Conservation (phyloP, 2,329 filamentous ascomycete species). For the Colletotrichum zoysiae region DNA sequence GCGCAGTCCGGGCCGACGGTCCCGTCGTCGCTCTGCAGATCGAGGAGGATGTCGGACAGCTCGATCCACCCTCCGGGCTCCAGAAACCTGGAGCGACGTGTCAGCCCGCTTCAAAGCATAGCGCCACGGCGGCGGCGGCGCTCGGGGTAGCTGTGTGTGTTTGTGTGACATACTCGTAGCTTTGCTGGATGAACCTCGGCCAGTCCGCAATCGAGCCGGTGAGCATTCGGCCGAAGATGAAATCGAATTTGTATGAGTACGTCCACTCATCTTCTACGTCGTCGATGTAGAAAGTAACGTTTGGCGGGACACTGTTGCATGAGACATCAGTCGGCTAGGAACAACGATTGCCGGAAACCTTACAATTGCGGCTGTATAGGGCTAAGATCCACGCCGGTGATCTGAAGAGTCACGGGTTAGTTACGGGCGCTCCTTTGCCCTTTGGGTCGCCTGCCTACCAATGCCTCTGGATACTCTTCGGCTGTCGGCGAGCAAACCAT, state of each 20-base stretch:
- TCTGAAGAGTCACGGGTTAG: slow-evolving; percentile 38
- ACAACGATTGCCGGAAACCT: slow-evolving; percentile 6
- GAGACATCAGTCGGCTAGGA: slow-evolving; percentile 26
- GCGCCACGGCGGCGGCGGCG: background rate
- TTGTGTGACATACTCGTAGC: slow-evolving; percentile 47
- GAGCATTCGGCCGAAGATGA: slow-evolving; percentile 56
- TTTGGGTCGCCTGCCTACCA: slow-evolving; percentile 40
- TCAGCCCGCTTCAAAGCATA: background rate
- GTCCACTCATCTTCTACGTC: slow-evolving; percentile 58
- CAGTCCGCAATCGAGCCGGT: slow-evolving; percentile 52
- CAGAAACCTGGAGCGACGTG: slow-evolving; percentile 44
- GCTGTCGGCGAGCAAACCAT: slow-evolving; percentile 38
- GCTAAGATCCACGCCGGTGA: slow-evolving; percentile 58
- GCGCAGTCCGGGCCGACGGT: slow-evolving; percentile 47
- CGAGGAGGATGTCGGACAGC: slow-evolving; percentile 57
- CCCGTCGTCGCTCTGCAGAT: slow-evolving; percentile 57
- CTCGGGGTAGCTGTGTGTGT: no score
- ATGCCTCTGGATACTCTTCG: slow-evolving; percentile 48
- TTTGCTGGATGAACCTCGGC: slow-evolving; percentile 53
- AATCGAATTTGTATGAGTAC: slow-evolving; percentile 55
- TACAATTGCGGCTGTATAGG: slow-evolving; percentile 56
- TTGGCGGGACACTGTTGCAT: slow-evolving; percentile 58
- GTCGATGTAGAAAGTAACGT: slow-evolving; percentile 62
- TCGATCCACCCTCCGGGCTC: slow-evolving; percentile 60
- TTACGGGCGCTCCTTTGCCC: no score